Evolutionary conservation across 1,139 yeast genomes (phyloP), one percentile per base, ranked within the genome.

Genomic region (Debaryomyces sp.): DNA sequence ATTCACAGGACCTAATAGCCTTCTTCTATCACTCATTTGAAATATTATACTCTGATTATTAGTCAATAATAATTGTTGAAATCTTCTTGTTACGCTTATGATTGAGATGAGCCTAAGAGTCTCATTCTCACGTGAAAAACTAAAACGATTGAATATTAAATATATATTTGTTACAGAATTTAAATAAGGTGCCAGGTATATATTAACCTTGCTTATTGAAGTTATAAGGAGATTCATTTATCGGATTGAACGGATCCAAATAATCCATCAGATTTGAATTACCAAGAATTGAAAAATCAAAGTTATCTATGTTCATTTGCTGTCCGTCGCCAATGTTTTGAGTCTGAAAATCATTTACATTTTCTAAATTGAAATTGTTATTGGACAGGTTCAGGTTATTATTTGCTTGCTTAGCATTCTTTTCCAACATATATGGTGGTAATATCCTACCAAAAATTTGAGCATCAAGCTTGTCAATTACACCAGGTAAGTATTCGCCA

Each of bases 401-500:
- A 15, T 48, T 48, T 8, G 32, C 43, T 27, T 33, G 30, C 32
- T 47, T 52, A 29, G 52, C 57, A 48, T 66, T 71, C 46, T 67
- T 66, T 50, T 77, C 78, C 51, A 82, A 66, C 95, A 88, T 88
- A 60, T 88, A 89, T 1, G 96, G 95, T 4, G 96, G 96, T 47
- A 89, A 64, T 57, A 87, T 85, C 45, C 88, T 73, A 0, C 96
- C 96, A 70, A 90, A 89, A 12, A 90, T 78, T 61, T 89, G 94
- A 52, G 89, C 81, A 64, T 90, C 96, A 42, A 89, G 70, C 56
- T 85, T 87, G 64, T 89, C 96, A 75, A 89, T 85, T 17, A 87
- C 85, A 5, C 96, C 95, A 1, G 94, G 90, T 50, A 87, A 76
- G 59, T 88, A 88, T 18, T 30, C 35, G 27, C 30, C 47, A 26